Percentiles rank a stretch among this genome's conserved stretches.
Evolutionary conservation across 2,329 filamentous ascomycete genomes (phyloP).

Genomic region (Fusarium luffae): DNA sequence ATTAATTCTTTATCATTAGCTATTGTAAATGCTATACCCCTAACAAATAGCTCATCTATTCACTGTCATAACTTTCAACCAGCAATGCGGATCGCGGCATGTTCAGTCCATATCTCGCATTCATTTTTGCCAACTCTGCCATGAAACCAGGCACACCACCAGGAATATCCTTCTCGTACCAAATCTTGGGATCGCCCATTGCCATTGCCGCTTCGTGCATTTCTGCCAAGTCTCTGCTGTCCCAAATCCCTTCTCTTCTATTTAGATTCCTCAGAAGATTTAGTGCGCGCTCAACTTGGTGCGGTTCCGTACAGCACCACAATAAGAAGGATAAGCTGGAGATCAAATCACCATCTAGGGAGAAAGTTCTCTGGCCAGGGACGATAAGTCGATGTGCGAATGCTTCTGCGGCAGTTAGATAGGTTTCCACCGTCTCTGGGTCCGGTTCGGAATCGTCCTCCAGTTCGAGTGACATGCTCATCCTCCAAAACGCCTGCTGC

Average conservation of each 20-base stretch:
- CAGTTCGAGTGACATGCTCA: conserved; percentile 1
- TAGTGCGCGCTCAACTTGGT: conserved; percentile 10
- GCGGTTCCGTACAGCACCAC: background rate
- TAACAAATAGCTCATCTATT: too few relatives aligned
- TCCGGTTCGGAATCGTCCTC: conserved; percentile 1
- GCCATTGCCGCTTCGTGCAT: conserved; percentile 32
- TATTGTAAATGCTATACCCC: background rate
- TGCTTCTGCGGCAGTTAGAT: conserved; percentile 18
- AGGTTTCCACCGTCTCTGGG: background rate
- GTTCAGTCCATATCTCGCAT: background rate
- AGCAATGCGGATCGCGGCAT: background rate
- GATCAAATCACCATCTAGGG: conserved; percentile 21
- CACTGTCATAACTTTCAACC: background rate
- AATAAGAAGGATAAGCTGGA: conserved; percentile 22
- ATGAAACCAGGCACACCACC: conserved; percentile 21
- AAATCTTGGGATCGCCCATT: background rate
- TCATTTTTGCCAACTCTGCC: conserved; percentile 5
- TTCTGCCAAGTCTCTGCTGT: conserved; percentile 36
- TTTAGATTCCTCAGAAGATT: conserved; percentile 27
- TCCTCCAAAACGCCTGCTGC: conserved; percentile 25
- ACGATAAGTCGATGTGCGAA: background rate
- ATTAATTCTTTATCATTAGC: background rate
- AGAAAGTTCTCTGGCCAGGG: conserved; percentile 13
- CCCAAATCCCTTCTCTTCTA: conserved; percentile 37
- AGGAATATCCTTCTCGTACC: conserved; percentile 18